Evolutionary conservation across 75 land plant species (phyloP).

Genomic region (Pinus tabuliformis): DNA sequence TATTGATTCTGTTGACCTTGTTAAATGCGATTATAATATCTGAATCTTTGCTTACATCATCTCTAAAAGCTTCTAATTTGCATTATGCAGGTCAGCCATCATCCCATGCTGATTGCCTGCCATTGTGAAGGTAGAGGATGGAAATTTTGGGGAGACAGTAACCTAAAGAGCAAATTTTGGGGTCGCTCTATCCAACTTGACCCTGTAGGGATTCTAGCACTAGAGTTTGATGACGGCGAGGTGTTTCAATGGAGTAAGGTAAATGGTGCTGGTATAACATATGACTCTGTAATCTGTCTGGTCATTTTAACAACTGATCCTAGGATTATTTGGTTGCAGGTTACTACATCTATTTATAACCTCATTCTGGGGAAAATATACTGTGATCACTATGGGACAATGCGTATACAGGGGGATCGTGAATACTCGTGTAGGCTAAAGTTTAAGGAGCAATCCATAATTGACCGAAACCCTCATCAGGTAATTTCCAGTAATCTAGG

Average conservation of each 20-base stretch:
- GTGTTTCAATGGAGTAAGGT: constrained; percentile 72
- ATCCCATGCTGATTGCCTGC: constrained; percentile 72
- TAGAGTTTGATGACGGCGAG: constrained; percentile 75
- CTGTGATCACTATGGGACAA: constrained; percentile 79
- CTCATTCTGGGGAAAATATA: constrained; percentile 76
- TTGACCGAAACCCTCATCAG: constrained; percentile 84
- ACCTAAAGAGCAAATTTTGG: constrained; percentile 63
- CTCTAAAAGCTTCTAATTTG: too few species aligned
- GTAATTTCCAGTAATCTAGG: constrained; percentile 14
- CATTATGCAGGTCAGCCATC: constrained; percentile 64
- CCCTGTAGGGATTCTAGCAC: constrained; percentile 51
- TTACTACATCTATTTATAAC: constrained; percentile 74
- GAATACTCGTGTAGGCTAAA: constrained; percentile 66
- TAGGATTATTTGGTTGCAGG: constrained; percentile 27
- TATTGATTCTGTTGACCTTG: too few species aligned
- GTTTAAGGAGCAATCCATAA: constrained; percentile 77
- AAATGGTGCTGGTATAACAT: not conserved
- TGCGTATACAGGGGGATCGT: constrained; percentile 66
- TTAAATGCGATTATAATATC: too few species aligned
- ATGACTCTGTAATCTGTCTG: too few species aligned
- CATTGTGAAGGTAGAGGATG: constrained; percentile 74
- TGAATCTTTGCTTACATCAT: too few species aligned
- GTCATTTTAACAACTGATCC: too few species aligned
- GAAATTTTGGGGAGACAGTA: constrained; percentile 69
- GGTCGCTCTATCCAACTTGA: constrained; percentile 73